Evolutionary conservation across 2,329 filamentous ascomycete genomes (phyloP).

Genomic region (Fusarium coffeatum): DNA sequence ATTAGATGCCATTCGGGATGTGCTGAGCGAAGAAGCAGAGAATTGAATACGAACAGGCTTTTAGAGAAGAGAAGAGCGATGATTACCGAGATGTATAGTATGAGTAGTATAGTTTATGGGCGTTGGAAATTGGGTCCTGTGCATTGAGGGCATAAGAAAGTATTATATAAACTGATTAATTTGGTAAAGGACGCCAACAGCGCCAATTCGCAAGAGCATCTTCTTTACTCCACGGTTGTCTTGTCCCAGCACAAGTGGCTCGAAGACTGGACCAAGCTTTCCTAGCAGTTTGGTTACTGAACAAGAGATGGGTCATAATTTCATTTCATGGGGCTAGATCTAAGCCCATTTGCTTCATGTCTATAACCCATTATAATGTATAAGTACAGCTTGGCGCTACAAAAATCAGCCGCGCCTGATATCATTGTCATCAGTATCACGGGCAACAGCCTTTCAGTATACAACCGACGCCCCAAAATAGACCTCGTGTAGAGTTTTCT

Average conservation of each 20-base stretch:
- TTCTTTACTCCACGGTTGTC: neutral
- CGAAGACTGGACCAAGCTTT: neutral
- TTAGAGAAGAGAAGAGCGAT: slow-evolving; percentile 28
- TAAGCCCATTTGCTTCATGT: slow-evolving; percentile 13
- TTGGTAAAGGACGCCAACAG: slow-evolving; percentile 1
- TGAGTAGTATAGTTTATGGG: slow-evolving; percentile 42
- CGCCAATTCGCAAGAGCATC: neutral
- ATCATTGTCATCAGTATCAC: slow-evolving; percentile 24
- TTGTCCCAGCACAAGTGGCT: neutral
- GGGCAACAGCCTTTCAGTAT: slow-evolving; percentile 9
- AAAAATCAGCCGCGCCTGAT: slow-evolving; percentile 26
- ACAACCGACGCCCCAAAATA: slow-evolving; percentile 22
- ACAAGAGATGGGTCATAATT: slow-evolving; percentile 27
- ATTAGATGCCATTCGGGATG: slow-evolving; percentile 69
- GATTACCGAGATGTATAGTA: slow-evolving; percentile 41
- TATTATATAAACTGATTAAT: slow-evolving; percentile 22
- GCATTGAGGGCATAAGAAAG: slow-evolving; percentile 38
- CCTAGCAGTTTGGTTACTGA: neutral
- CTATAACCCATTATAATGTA: slow-evolving; percentile 42
- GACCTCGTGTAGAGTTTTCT: slow-evolving; percentile 10
- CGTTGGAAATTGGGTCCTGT: slow-evolving; percentile 42
- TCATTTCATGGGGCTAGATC: slow-evolving; percentile 16
- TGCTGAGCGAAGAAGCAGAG: slow-evolving; percentile 65
- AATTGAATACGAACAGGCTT: slow-evolving; percentile 34
- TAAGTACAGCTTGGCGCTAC: slow-evolving; percentile 40